Percentiles rank a stretch among this genome's conserved stretches.
These are phyloP conservation scores for Cochlearia excelsa DNA, from an alignment of 345 rosid species.

Conservation along the genomic window DNA sequence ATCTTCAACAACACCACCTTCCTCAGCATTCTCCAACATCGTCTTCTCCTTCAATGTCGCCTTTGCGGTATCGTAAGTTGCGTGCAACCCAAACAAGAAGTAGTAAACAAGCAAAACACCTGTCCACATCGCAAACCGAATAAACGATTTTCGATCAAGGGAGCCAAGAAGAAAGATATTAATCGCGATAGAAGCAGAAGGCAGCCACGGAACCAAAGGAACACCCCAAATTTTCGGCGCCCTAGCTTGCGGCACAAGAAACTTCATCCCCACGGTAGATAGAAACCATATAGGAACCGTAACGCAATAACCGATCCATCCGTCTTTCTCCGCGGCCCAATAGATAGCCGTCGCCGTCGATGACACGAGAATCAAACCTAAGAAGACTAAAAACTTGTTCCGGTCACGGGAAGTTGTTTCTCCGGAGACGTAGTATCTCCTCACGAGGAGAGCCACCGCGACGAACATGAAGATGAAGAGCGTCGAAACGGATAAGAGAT, in stretches of 20 bases:
- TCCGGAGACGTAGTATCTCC: slow-evolving; percentile 65
- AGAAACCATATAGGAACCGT: slow-evolving; percentile 61
- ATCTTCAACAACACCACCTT: slow-evolving; percentile 37
- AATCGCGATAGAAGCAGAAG: slow-evolving; percentile 65
- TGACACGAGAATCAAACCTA: slow-evolving; percentile 47
- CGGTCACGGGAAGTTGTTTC: slow-evolving; percentile 44
- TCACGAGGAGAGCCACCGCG: slow-evolving; percentile 65
- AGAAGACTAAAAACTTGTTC: slow-evolving; percentile 44
- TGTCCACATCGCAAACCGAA: slow-evolving; percentile 73
- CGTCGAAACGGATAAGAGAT: slow-evolving; percentile 70
- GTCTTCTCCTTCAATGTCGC: slow-evolving; percentile 20
- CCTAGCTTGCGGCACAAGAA: slow-evolving; percentile 63
- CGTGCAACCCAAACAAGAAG: slow-evolving; percentile 66
- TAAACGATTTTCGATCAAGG: slow-evolving; percentile 49
- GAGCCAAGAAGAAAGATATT: slow-evolving; percentile 84
- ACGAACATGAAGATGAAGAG: slow-evolving; percentile 80
- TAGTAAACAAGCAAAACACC: slow-evolving; percentile 53
- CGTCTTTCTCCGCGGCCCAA: slow-evolving; percentile 47
- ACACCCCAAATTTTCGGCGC: slow-evolving; percentile 78
- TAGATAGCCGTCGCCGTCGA: slow-evolving; percentile 45
- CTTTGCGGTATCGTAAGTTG: slow-evolving; percentile 60
- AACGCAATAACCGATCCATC: slow-evolving; percentile 59
- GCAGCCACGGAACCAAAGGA: slow-evolving; percentile 85
- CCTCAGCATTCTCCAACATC: slow-evolving; percentile 39
- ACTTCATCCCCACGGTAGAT: slow-evolving; percentile 39